Base-by-base conservation (phyloP, 176 grass and related monocot species). In the Phoenix dactylifera region DNA sequence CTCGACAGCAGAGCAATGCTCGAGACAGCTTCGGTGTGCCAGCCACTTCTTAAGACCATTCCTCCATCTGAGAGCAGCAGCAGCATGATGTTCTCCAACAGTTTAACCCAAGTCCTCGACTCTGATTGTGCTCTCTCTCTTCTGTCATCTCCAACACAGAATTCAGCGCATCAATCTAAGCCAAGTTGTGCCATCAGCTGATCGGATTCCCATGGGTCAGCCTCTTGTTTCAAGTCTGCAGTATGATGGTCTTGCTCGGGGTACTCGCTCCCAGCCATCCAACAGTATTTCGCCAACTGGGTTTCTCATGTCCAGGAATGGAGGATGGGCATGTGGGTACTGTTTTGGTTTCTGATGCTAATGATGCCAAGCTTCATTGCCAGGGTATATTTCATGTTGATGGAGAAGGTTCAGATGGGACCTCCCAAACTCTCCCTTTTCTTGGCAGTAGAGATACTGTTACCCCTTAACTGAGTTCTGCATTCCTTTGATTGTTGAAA, bases 71-170 rank as follows among this genome's bases (percentile, higher is more conserved):
- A 68, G 20, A 80, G 65, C 57, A 52, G 68, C 60, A 58, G 71
- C 70, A 29, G 80, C 85, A 70, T 10, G 77, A 77, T 84, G 77
- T 84, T 77, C 65, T 74, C 77, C 22, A 59, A 74, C 7, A 69
- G 77, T 51, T 22, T 77, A 71, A 71, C 73, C 7, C 86, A 59
- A 22, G 70, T 74, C 52, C 72, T 77, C 57, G 80, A 80, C 52
- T 89, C 86, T 16, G 80, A 89, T 64, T 84, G 86, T 81, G 86
- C 81, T 89, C 86, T 89, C 86, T 89, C 86, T 89, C 86, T 89
- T 89, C 86, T 89, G 86, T 89, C 86, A 89, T 81, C 86, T 23
- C 80, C 77, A 23, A 71, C 65, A 15, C 79, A 80, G 6, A 71
- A 77, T 63, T 81, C 86, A 1, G 65, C n/a, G 52, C 28, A 72